These are phyloP conservation scores for Spinellus fusiger DNA, from an alignment of 192 early-diverging fungal species.

Conservation along the genomic window DNA sequence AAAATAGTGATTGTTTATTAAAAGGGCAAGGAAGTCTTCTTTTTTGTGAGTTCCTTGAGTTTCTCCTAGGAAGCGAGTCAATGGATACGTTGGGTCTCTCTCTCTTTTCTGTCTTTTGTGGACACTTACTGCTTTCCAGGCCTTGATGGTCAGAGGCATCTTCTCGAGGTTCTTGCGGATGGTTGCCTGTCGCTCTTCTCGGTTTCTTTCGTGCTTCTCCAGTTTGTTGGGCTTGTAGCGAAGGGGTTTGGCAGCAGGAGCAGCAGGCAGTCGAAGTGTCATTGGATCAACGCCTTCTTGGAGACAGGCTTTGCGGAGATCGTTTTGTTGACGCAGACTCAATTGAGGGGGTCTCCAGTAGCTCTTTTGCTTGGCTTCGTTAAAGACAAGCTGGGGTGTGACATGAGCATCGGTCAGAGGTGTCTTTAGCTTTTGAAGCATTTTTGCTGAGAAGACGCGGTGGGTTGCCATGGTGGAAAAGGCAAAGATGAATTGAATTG, in stretches of 20 bases:
- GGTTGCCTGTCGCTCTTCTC: constrained; percentile 29
- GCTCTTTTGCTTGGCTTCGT: constrained; percentile 24
- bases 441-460: constrained; percentile 11
- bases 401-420: constrained; percentile 18
- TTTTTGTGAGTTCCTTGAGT: constrained; percentile 28
- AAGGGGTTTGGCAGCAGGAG: constrained; percentile 29
- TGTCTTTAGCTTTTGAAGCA: constrained; percentile 11
- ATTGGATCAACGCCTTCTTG: constrained; percentile 40
- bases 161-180: constrained; percentile 30
- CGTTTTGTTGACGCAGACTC: constrained; percentile 49
- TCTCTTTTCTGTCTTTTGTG: background rate
- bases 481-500: background rate
- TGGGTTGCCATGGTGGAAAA: constrained; percentile 10
- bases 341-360: constrained; percentile 47
- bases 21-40: constrained; percentile 32
- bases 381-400: constrained; percentile 21
- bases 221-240: constrained; percentile 31
- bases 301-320: constrained; percentile 58
- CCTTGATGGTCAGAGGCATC: constrained; percentile 35
- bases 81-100: background rate
- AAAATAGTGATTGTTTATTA: too few species aligned
- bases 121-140: constrained; percentile 29
- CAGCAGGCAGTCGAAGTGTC: constrained; percentile 43
- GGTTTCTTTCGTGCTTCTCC: constrained; percentile 35
- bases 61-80: constrained; percentile 26